phyloP scores from a whole-genome alignment of 352 stramenopile genomes.

The Phytophthora vignae region DNA sequence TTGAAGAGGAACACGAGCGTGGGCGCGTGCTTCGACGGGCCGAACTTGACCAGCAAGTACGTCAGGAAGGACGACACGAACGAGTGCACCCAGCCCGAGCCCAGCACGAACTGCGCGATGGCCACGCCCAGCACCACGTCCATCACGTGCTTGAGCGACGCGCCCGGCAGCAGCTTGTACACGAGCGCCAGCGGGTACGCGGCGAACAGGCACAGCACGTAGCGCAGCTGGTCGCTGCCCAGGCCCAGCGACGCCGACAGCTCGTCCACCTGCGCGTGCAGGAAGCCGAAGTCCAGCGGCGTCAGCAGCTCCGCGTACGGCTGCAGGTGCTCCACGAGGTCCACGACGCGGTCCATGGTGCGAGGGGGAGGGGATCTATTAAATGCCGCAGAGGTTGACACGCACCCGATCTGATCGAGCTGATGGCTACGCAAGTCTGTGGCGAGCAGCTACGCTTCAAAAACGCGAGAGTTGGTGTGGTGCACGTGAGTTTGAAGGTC shows the following conservation, averaged over 20 bases:
- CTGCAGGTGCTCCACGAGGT: constrained; percentile 48
- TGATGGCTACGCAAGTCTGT: constrained; percentile 1
- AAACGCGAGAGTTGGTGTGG: neutral
- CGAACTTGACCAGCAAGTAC: constrained; percentile 71
- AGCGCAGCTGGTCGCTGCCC: constrained; percentile 67
- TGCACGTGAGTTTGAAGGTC: neutral
- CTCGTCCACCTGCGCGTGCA: constrained; percentile 56
- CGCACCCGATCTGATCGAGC: neutral
- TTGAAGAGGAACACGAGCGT: constrained; percentile 91
- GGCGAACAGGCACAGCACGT: constrained; percentile 90
- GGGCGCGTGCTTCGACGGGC: constrained; percentile 61
- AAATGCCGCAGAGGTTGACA: constrained; percentile 7
- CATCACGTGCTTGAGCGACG: constrained; percentile 89
- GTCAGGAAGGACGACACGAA: constrained; percentile 91
- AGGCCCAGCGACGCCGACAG: constrained; percentile 48
- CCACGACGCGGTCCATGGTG: constrained; percentile 51
- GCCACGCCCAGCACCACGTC: constrained; percentile 93
- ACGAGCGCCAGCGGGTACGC: constrained; percentile 94
- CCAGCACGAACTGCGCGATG: constrained; percentile 95
- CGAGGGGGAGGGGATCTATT: neutral
- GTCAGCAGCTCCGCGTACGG: constrained; percentile 58
- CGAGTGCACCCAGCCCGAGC: constrained; percentile 94
- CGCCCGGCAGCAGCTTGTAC: constrained; percentile 76
- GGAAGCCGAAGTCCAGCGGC: constrained; percentile 56
- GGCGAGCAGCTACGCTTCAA: constrained; percentile 19